A percentile compares a stretch with the other conserved stretches of the same genome.
phyloP scores from a whole-genome alignment of 805 yeast species.

The Barnettozyma salicaria region DNA sequence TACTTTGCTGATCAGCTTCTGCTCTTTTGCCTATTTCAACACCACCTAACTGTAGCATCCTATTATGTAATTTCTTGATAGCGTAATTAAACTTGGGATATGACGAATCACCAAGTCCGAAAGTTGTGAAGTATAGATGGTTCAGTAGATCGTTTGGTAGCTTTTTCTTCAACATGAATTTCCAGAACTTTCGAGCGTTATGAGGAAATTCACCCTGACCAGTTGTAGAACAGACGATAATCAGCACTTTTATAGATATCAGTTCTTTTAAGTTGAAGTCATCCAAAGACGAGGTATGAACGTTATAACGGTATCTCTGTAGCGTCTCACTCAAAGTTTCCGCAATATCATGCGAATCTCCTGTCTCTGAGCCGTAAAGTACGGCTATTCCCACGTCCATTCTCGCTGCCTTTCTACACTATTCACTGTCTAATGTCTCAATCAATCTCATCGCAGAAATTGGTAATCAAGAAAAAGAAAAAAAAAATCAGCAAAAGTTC shows the following conservation, averaged over 20 bases:
- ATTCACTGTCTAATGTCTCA: too few species aligned
- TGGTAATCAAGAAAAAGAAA: not conserved
- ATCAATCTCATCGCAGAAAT: not conserved
- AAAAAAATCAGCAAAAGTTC: not conserved
- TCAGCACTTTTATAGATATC: conserved; percentile 40
- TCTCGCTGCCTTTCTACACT: too few species aligned
- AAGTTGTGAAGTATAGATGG: conserved; percentile 59
- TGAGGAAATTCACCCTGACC: conserved; percentile 94
- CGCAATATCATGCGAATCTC: conserved; percentile 85
- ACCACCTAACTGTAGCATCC: conserved; percentile 81
- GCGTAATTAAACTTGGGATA: conserved; percentile 88
- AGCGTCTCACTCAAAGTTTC: conserved; percentile 50
- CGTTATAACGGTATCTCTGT: conserved; percentile 45
- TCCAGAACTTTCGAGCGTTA: conserved; percentile 71
- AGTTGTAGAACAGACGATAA: conserved; percentile 77
- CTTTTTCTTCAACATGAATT: conserved; percentile 58
- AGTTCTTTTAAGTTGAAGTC: conserved; percentile 52
- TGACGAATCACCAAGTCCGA: conserved; percentile 92
- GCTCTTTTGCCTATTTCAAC: conserved; percentile 62
- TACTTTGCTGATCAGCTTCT: conserved; percentile 83
- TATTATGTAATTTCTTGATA: conserved; percentile 70
- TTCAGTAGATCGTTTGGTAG: conserved; percentile 56
- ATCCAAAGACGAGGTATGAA: conserved; percentile 49
- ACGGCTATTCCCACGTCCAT: too few species aligned
- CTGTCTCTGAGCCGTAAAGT: conserved; percentile 89